Conservation (phyloP, 2,329 filamentous ascomycete genomes). For the Lasiodiplodia theobromae region DNA sequence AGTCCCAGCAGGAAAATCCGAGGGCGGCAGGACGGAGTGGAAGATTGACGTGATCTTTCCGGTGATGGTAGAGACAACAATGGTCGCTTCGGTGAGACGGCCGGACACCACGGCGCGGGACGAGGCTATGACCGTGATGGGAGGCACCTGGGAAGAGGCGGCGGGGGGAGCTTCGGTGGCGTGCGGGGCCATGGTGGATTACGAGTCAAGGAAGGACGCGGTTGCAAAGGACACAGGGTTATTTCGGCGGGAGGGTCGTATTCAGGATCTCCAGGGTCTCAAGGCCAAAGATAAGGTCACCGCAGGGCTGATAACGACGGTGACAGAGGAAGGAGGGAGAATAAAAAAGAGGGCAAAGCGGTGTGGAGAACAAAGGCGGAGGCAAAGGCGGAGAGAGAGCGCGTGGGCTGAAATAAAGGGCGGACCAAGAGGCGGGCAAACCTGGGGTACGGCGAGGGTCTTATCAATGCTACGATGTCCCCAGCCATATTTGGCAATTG, state of each 20-base stretch:
- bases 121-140: constrained; percentile 80
- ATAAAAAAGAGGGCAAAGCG: constrained; percentile 40
- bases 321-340: neutral
- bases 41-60: constrained; percentile 85
- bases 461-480: constrained; percentile 28
- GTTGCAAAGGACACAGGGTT: neutral
- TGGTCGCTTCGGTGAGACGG: constrained; percentile 79
- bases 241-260: neutral
- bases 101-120: constrained; percentile 82
- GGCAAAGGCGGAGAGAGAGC: constrained; percentile 13
- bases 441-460: constrained; percentile 20
- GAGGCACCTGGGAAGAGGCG: constrained; percentile 41
- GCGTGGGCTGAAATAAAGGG: neutral
- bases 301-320: constrained; percentile 14
- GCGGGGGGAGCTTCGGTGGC: constrained; percentile 35
- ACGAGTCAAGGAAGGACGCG: neutral
- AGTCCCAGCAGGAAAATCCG: constrained; percentile 74
- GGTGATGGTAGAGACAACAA: constrained; percentile 76
- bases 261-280: neutral
- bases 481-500: constrained; percentile 26
- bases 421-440: constrained; percentile 16
- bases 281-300: constrained; percentile 13
- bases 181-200: constrained; percentile 46
- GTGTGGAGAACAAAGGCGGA: constrained; percentile 24
- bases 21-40: constrained; percentile 74